These are phyloP conservation scores for Hypoxylon rubiginosum DNA, from an alignment of 2,329 filamentous ascomycete genomes.

Conservation along the genomic window DNA sequence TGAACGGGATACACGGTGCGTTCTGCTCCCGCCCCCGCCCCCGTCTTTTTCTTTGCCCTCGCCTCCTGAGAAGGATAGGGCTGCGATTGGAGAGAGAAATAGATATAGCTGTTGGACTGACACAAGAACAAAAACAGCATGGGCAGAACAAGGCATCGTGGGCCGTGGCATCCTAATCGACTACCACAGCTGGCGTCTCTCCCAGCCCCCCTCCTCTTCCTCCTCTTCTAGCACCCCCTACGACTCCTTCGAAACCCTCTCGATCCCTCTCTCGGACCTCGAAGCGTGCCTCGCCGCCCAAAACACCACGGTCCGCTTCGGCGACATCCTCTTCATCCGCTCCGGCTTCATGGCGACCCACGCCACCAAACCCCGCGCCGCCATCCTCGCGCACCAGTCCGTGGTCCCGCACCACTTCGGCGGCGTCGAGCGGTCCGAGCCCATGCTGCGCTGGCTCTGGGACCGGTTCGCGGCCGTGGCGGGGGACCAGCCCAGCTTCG, in stretches of 20 bases:
- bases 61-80: not conserved
- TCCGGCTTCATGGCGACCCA: constrained; percentile 60
- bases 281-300: constrained; percentile 60
- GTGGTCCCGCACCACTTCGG: constrained; percentile 58
- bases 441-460: constrained; percentile 58
- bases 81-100: constrained; percentile 1
- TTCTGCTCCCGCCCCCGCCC: not conserved
- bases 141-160: constrained; percentile 67
- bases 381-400: constrained; percentile 56
- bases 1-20: constrained; percentile 58
- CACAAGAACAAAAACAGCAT: constrained; percentile 52
- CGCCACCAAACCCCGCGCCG: constrained; percentile 52
- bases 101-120: constrained; percentile 13
- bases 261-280: constrained; percentile 57
- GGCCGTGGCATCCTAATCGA: constrained; percentile 68
- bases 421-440: constrained; percentile 62
- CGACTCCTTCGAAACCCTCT: constrained; percentile 53
- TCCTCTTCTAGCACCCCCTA: constrained; percentile 48
- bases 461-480: constrained; percentile 59
- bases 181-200: constrained; percentile 62
- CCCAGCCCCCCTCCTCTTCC: constrained; percentile 50
- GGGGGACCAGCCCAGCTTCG: constrained; percentile 60
- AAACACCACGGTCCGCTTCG: constrained; percentile 63
- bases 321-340: constrained; percentile 66
- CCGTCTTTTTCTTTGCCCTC: not conserved